Conservation (phyloP, 2,329 filamentous ascomycete genomes). For the Ceratocystis colombiana region DNA sequence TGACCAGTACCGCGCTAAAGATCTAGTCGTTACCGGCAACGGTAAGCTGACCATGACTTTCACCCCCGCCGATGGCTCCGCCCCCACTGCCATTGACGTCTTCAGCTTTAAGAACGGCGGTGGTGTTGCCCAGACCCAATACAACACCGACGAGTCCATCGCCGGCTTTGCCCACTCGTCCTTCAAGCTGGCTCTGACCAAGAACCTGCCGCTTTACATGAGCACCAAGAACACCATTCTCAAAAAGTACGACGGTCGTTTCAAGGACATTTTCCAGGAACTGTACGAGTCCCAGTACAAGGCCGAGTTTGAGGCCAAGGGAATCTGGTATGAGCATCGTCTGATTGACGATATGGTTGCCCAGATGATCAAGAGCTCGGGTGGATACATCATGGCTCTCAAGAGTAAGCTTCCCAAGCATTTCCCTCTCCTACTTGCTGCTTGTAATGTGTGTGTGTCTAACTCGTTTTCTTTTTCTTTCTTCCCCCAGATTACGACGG, state of each 20-base stretch:
- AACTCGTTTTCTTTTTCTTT: not conserved
- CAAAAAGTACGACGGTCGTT: conserved; percentile 96
- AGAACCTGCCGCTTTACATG: conserved; percentile 93
- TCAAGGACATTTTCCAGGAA: conserved; percentile 99
- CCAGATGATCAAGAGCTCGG: conserved; percentile 98
- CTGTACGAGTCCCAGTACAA: conserved; percentile 84
- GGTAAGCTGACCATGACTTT: conserved; percentile 92
- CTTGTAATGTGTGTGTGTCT: not conserved
- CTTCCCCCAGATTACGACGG: conserved; percentile 75
- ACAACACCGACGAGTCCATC: conserved; percentile 97
- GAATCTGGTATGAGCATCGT: conserved; percentile 98
- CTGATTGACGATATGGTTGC: conserved; percentile 99
- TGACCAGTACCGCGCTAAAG: conserved; percentile 96
- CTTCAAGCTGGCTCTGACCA: conserved; percentile 87
- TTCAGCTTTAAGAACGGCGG: conserved; percentile 80
- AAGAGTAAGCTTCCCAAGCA: conserved; percentile 60
- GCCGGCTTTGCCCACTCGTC: conserved; percentile 87
- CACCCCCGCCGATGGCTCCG: conserved; percentile 64
- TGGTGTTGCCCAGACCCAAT: conserved; percentile 87
- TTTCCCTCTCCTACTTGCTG: not conserved
- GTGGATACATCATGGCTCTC: conserved; percentile 92
- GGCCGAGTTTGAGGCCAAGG: conserved; percentile 77
- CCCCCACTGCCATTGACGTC: conserved; percentile 79
- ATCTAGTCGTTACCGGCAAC: conserved; percentile 68
- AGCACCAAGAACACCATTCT: conserved; percentile 99